phyloP scores from a whole-genome alignment of 83 land plant genomes.

The Isoetes engelmannii region DNA sequence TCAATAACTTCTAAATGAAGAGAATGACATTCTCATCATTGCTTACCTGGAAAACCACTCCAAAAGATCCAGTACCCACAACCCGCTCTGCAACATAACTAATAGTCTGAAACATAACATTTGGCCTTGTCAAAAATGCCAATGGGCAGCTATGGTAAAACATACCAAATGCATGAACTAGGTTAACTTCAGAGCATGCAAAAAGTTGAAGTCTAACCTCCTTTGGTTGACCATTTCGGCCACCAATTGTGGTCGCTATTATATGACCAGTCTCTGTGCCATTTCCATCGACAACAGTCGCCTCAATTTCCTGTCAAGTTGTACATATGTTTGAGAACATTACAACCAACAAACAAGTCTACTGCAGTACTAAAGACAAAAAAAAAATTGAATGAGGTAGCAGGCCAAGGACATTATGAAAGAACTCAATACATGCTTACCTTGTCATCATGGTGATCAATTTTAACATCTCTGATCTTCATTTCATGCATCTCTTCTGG shows the following conservation, averaged over 20 bases:
- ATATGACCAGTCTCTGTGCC: too few relatives aligned
- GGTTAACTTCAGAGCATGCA: conserved; percentile 49
- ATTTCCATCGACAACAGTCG: too few relatives aligned
- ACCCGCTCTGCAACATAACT: background rate
- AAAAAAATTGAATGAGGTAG: too few relatives aligned
- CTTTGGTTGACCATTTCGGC: too few relatives aligned
- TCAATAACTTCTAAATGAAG: background rate
- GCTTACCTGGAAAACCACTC: background rate
- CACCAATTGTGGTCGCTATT: too few relatives aligned
- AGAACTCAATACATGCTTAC: too few relatives aligned
- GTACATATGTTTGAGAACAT: too few relatives aligned
- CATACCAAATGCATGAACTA: conserved; percentile 56
- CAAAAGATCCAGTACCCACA: background rate
- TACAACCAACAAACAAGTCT: too few relatives aligned
- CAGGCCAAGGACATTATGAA: too few relatives aligned
- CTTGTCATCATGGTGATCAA: conserved; percentile 44
- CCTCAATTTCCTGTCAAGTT: too few relatives aligned
- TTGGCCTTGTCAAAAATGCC: background rate
- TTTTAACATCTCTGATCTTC: conserved; percentile 66
- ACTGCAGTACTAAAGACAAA: too few relatives aligned
- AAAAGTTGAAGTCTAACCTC: background rate
- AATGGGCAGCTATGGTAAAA: conserved; percentile 39
- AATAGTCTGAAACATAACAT: background rate
- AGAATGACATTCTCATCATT: background rate
- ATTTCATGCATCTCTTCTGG: conserved; percentile 82